Evolutionary conservation across 352 stramenopile species (phyloP), one percentile per base, ranked within the genome.

Genomic region (Peronospora destructor): DNA sequence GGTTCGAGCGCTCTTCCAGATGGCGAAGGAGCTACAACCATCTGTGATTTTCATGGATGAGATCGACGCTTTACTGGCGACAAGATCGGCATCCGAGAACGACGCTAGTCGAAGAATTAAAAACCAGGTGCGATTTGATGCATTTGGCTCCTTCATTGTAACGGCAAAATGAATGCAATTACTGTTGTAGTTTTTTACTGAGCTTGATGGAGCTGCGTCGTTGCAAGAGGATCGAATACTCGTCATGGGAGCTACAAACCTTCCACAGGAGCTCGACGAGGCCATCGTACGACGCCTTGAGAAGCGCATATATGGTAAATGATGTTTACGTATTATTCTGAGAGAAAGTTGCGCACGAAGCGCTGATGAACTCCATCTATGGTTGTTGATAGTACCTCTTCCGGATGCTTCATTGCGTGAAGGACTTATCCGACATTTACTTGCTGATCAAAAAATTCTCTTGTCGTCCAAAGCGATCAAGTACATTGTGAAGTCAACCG

Each of bases 11-110:
- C 74, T 98, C 1, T 98, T 98, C 50, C 61, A 80, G 21, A 87
- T 96, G 60, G 95, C 93, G 3, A 68, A 78, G 6, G 84, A 94
- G 43, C 60, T 89, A 1, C 77, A 89, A 40, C 85, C 85, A 1
- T 72, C 79, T 3, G 85, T 96, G 21, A 84, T 96, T 16, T 96
- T 96, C 37, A 78, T 96, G 44, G 86, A 96, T 39, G 86, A 96
- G 43, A 93, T 95, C 45, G 86, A 96, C 35, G 78, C 84, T 33
- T 49, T 96, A 40, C 49, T 96, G 9, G 85, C 81, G 6, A 74
- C 67, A 48, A 79, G 77, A 8, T 91, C 75, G 11, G 51, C 71
- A 0, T 85, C 73, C 0, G 86, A 96, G 57, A 87, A 94, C 45
- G 86, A 95, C 8, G 81, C 85, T 28, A 93, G 84, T 47, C 62